These are phyloP conservation scores for Populus hybrid DNA, from an alignment of 441 rosid genomes.

Conservation along the genomic window DNA sequence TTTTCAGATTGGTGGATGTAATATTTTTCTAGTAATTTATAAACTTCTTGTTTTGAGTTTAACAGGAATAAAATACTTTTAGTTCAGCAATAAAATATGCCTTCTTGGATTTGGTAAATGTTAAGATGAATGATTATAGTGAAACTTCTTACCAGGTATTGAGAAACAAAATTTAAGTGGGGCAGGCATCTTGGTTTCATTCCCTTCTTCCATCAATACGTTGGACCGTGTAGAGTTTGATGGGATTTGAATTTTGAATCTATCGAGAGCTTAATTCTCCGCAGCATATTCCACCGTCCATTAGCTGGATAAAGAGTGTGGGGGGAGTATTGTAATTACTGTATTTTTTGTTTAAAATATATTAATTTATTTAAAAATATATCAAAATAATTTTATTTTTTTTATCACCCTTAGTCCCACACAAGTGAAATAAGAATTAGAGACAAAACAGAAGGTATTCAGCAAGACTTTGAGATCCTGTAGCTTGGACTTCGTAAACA, in stretches of 20 bases:
- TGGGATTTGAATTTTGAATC: too few relatives aligned
- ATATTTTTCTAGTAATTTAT: slow-evolving; percentile 5
- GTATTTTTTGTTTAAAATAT: too few relatives aligned
- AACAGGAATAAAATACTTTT: background rate
- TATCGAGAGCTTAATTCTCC: too few relatives aligned
- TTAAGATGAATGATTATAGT: background rate
- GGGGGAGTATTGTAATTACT: too few relatives aligned
- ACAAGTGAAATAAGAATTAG: too few relatives aligned
- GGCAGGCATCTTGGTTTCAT: background rate
- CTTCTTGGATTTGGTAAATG: background rate
- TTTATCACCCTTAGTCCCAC: too few relatives aligned
- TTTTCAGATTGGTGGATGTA: slow-evolving; percentile 10
- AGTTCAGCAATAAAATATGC: background rate
- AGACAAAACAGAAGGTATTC: too few relatives aligned
- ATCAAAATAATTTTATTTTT: too few relatives aligned
- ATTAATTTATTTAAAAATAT: too few relatives aligned
- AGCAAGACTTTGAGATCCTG: too few relatives aligned
- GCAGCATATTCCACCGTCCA: too few relatives aligned
- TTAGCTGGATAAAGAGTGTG: too few relatives aligned
- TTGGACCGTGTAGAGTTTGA: background rate
- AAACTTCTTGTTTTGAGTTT: slow-evolving; percentile 10
- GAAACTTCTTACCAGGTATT: background rate
- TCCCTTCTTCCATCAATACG: background rate
- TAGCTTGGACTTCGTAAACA: background rate
- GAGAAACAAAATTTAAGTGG: background rate